Percentiles rank a stretch among this genome's conserved stretches.
These are phyloP conservation scores for Dictyostelium firmibasis DNA, from an alignment of 78 protist species.

Conservation along the genomic window DNA sequence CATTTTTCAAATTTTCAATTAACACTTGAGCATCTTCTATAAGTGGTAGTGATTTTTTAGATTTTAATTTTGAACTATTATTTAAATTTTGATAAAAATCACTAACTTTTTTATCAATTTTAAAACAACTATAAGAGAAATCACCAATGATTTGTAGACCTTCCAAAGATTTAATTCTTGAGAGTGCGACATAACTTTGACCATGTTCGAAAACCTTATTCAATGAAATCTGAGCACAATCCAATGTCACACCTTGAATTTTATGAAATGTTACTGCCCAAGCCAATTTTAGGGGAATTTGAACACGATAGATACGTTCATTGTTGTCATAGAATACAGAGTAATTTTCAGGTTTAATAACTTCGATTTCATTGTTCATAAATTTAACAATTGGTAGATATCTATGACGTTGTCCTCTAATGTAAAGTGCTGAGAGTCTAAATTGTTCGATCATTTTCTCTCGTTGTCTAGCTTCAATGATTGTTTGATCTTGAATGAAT, in stretches of 20 bases:
- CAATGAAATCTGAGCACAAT: conserved; percentile 76
- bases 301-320: conserved; percentile 72
- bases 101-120: conserved; percentile 19
- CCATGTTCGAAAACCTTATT: conserved; percentile 80
- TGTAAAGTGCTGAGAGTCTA: neutral
- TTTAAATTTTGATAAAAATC: neutral
- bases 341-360: conserved; percentile 60
- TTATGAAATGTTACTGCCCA: conserved; percentile 92
- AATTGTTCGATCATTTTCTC: conserved; percentile 22
- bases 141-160: conserved; percentile 80
- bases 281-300: conserved; percentile 86
- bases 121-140: conserved; percentile 11
- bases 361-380: conserved; percentile 22
- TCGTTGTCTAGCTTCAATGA: neutral
- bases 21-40: neutral
- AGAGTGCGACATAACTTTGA: conserved; percentile 85
- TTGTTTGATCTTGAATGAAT: neutral
- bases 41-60: neutral
- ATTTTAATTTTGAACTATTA: neutral
- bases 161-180: conserved; percentile 75
- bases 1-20: neutral
- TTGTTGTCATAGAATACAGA: conserved; percentile 19
- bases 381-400: conserved; percentile 67
- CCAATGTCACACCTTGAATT: conserved; percentile 89
- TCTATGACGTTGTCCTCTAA: neutral